phyloP scores from a whole-genome alignment of 2,329 filamentous ascomycete genomes.

The Chaetomiaceae sp. region DNA sequence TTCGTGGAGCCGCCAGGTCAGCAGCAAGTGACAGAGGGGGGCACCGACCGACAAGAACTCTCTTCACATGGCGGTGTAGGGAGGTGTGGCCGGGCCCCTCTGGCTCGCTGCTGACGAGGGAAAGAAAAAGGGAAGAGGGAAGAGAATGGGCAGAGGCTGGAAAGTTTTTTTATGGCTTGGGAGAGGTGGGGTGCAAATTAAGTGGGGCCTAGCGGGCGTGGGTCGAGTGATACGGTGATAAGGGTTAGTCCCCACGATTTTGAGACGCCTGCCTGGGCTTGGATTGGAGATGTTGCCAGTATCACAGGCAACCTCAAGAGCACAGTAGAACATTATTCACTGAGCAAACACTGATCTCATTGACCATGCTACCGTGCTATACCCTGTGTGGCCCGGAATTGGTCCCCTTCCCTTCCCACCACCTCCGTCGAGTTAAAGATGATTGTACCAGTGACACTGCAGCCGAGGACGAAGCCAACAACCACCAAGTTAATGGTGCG shows the following conservation, averaged over 20 bases:
- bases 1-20: slow-evolving; percentile 41
- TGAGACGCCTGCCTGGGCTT: no score
- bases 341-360: slow-evolving; percentile 10
- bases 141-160: neutral
- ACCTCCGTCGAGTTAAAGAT: no score
- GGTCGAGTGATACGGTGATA: slow-evolving; percentile 2
- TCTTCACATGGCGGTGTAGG: slow-evolving; percentile 48
- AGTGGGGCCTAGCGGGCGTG: neutral
- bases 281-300: neutral
- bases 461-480: no score
- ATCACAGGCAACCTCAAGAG: neutral
- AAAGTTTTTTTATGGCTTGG: neutral
- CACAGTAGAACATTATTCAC: neutral
- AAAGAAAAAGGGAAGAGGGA: slow-evolving; percentile 8
- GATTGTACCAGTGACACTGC: no score
- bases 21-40: slow-evolving; percentile 26
- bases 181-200: neutral
- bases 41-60: slow-evolving; percentile 31
- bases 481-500: no score
- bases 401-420: no score
- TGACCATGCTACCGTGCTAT: slow-evolving; percentile 10
- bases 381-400: slow-evolving; percentile 3
- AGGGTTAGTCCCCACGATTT: slow-evolving; percentile 1
- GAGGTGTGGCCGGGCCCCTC: neutral
- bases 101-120: slow-evolving; percentile 7